phyloP scores from a whole-genome alignment of 305 asterid genomes.

The Plantago lanceolata region DNA sequence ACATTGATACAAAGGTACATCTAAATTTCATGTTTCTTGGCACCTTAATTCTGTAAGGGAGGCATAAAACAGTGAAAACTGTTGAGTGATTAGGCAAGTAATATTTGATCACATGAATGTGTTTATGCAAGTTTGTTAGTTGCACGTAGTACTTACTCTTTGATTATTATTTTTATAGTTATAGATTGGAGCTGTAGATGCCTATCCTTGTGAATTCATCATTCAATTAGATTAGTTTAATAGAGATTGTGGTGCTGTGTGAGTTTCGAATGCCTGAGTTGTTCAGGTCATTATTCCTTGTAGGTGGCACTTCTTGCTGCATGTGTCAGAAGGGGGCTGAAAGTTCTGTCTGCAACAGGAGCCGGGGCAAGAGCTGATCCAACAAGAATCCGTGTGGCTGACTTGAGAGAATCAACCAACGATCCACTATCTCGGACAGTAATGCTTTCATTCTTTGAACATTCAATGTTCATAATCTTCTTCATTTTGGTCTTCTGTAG shows the following conservation, averaged over 20 bases:
- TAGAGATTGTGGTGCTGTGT: background rate
- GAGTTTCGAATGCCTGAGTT: background rate
- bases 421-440: constrained; percentile 95
- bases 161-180: background rate
- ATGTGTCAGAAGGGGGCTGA: constrained; percentile 82
- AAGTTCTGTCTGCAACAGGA: constrained; percentile 92
- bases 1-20: constrained; percentile 88
- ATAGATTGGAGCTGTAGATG: background rate
- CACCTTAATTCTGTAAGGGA: constrained; percentile 3
- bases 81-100: too few relatives aligned
- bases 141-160: background rate
- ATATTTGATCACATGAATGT: constrained; percentile 1
- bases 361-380: constrained; percentile 99
- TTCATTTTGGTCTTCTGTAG: constrained; percentile 3
- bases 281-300: constrained; percentile 25
- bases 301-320: constrained; percentile 97
- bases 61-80: background rate
- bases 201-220: background rate
- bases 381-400: constrained; percentile 91
- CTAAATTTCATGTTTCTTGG: constrained; percentile 11
- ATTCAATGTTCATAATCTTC: constrained; percentile 4
- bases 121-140: background rate
- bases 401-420: constrained; percentile 86
- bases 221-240: background rate
- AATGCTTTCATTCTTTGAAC: constrained; percentile 28